Percentiles rank a stretch among this genome's conserved stretches.
These are phyloP conservation scores for Plasmodium adleri DNA, from an alignment of 169 alveolate genomes.

Conservation along the genomic window DNA sequence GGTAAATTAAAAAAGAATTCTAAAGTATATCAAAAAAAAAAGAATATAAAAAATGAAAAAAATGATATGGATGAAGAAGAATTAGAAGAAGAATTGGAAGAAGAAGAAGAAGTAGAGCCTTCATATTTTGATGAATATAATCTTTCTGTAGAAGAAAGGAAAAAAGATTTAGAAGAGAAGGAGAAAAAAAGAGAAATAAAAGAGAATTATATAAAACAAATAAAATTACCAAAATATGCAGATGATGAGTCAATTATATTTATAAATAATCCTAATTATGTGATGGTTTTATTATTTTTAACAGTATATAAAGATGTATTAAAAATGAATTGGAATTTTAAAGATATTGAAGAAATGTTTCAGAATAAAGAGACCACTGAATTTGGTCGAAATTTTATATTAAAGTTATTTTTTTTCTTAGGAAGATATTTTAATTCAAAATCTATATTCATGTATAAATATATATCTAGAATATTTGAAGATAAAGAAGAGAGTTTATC, in stretches of 20 bases:
- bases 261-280: conserved; percentile 66
- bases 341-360: conserved; percentile 73
- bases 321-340: conserved; percentile 68
- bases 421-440: conserved; percentile 69
- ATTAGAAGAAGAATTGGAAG: neutral
- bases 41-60: neutral
- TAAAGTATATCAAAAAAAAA: neutral
- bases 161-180: conserved; percentile 24
- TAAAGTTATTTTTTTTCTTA: conserved; percentile 50
- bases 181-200: conserved; percentile 34
- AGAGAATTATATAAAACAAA: conserved; percentile 50
- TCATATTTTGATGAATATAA: conserved; percentile 16
- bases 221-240: conserved; percentile 65
- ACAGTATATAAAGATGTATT: conserved; percentile 61
- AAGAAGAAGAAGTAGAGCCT: conserved; percentile 16
- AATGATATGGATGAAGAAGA: neutral
- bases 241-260: conserved; percentile 68
- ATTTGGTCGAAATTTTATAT: conserved; percentile 57
- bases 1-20: neutral
- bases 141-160: conserved; percentile 17
- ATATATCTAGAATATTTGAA: conserved; percentile 71
- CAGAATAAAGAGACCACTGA: conserved; percentile 73
- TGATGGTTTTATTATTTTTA: conserved; percentile 61
- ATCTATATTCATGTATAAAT: conserved; percentile 70
- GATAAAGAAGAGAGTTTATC: conserved; percentile 27